A percentile compares a stretch with the other conserved stretches of the same genome.
Conservation (phyloP, 2,329 filamentous ascomycete species). For the Ophiocordyceps camponoti-leonardi region DNA sequence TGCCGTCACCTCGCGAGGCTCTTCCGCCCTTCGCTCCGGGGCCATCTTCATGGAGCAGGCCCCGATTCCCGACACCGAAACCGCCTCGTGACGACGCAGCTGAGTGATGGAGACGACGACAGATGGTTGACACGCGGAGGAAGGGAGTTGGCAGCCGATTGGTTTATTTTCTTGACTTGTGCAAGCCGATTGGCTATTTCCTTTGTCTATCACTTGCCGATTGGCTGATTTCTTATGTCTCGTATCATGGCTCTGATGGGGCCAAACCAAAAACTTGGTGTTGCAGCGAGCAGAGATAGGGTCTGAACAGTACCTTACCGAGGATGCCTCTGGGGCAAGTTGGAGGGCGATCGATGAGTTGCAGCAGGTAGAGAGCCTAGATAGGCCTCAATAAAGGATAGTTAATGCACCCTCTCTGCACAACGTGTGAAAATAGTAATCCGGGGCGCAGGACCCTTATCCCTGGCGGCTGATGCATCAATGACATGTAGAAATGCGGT, state of each 20-base stretch:
- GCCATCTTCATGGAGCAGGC: constrained; percentile 7
- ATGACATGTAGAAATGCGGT: not conserved
- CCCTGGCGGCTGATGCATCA: not conserved
- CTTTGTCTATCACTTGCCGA: not conserved
- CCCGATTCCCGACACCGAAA: constrained; percentile 8
- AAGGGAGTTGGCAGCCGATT: not conserved
- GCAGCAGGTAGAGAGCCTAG: not conserved
- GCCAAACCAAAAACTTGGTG: not conserved
- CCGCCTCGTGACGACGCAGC: constrained; percentile 5
- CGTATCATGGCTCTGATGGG: not conserved
- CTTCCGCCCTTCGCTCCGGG: constrained; percentile 6
- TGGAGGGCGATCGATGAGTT: not conserved
- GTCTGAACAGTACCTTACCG: too few species aligned
- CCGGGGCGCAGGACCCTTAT: not conserved
- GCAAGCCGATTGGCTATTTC: not conserved
- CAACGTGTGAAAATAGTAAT: not conserved
- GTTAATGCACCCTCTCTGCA: not conserved
- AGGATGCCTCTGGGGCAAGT: not conserved
- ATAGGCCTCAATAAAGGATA: not conserved
- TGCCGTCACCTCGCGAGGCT: constrained; percentile 1
- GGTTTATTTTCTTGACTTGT: not conserved
- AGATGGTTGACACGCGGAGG: not conserved
- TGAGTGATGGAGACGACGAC: not conserved
- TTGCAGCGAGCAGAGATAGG: not conserved
- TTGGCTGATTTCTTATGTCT: not conserved